Conservation (phyloP, 2,329 filamentous ascomycete species). For the Aspergillus neotritici region DNA sequence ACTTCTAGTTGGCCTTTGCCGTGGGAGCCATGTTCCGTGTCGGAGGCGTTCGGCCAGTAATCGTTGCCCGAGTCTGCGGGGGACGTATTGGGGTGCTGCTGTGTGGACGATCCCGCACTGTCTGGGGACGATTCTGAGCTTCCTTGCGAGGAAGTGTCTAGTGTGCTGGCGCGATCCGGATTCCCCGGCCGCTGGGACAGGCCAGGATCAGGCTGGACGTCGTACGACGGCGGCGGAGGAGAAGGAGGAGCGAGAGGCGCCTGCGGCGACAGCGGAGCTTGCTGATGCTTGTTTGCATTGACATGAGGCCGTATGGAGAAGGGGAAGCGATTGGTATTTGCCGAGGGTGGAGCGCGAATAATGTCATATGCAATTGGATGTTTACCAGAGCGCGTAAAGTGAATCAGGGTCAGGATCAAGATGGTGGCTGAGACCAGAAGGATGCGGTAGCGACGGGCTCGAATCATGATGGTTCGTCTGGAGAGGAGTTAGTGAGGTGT, state of each 20-base stretch:
- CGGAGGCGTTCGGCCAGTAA: background rate
- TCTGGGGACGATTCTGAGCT: too few relatives aligned
- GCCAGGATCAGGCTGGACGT: background rate
- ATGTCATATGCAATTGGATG: conserved; percentile 11
- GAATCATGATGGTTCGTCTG: conserved; percentile 36
- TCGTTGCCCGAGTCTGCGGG: background rate
- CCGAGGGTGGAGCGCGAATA: too few relatives aligned
- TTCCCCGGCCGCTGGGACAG: conserved; percentile 1
- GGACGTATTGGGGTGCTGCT: background rate
- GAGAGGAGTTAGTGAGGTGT: too few relatives aligned
- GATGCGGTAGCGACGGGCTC: conserved; percentile 45
- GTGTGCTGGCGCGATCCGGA: background rate
- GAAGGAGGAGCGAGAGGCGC: conserved; percentile 9
- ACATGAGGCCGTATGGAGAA: too few relatives aligned
- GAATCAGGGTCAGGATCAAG: conserved; percentile 44
- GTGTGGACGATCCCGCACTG: background rate
- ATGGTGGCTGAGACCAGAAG: conserved; percentile 43
- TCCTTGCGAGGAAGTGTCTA: background rate
- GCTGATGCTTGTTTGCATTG: background rate
- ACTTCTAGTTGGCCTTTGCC: conserved; percentile 33
- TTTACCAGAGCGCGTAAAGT: conserved; percentile 45
- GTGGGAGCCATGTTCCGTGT: conserved; percentile 13
- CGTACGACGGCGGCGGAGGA: conserved; percentile 5
- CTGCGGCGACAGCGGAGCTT: conserved; percentile 8
- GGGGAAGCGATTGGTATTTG: too few relatives aligned